Conservation (phyloP, 192 early-diverging fungal genomes). For the Mortierella alpina region DNA sequence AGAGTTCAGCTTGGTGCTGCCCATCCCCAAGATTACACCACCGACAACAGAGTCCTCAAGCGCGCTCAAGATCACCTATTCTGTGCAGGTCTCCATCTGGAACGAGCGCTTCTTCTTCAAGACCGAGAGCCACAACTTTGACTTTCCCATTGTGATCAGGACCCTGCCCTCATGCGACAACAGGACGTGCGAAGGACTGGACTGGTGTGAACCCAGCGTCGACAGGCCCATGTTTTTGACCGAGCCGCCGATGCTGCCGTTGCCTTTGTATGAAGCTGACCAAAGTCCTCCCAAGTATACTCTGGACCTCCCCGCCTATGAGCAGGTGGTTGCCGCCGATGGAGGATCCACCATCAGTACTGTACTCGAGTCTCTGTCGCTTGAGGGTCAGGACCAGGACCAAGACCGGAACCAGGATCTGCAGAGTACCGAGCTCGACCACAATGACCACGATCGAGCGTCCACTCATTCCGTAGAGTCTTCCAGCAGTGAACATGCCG, state of each 20-base stretch:
- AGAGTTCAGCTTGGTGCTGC: slow-evolving; percentile 35
- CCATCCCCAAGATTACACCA: slow-evolving; percentile 46
- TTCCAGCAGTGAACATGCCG: slow-evolving; percentile 21
- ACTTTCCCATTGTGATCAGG: slow-evolving; percentile 42
- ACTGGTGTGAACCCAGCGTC: slow-evolving; percentile 52
- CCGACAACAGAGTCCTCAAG: slow-evolving; percentile 45
- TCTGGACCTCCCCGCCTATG: slow-evolving; percentile 27
- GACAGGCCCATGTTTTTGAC: slow-evolving; percentile 51
- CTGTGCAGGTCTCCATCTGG: slow-evolving; percentile 53
- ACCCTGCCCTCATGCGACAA: slow-evolving; percentile 52
- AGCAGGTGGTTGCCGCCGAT: slow-evolving; percentile 12
- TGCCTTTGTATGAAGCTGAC: slow-evolving; percentile 45
- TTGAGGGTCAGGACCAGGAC: slow-evolving; percentile 3
- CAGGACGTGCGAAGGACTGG: slow-evolving; percentile 41
- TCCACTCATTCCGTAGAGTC: slow-evolving; percentile 16
- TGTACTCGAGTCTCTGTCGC: not conserved
- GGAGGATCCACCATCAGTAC: not conserved
- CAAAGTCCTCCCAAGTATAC: slow-evolving; percentile 34
- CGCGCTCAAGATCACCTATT: slow-evolving; percentile 51
- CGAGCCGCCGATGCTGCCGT: slow-evolving; percentile 36
- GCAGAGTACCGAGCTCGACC: not conserved
- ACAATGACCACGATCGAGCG: not conserved
- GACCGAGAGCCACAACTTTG: slow-evolving; percentile 52
- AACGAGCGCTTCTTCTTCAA: slow-evolving; percentile 54
- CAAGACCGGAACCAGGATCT: slow-evolving; percentile 10